These are phyloP conservation scores for Angomonas desouzai DNA, from an alignment of 208 protist species.

Conservation along the genomic window DNA sequence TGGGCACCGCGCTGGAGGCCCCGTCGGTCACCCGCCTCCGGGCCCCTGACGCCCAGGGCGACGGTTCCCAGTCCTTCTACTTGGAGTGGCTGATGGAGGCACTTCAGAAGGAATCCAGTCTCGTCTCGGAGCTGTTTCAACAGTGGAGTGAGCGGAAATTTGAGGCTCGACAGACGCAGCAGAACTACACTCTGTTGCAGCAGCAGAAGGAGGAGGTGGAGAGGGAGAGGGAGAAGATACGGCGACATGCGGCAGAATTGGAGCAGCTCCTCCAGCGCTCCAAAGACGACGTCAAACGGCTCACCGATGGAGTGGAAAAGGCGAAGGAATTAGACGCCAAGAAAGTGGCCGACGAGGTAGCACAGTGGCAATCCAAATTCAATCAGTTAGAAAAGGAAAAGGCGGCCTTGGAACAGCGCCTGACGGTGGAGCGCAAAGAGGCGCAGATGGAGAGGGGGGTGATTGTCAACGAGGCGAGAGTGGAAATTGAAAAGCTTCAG, in stretches of 20 bases:
- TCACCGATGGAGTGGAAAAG: not conserved
- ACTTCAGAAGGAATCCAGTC: conserved; percentile 5
- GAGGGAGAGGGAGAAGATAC: conserved; percentile 3
- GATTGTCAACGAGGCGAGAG: conserved; percentile 24
- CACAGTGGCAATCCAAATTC: conserved; percentile 43
- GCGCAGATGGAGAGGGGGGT: conserved; percentile 22
- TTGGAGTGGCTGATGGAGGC: conserved; percentile 12
- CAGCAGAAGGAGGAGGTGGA: not conserved
- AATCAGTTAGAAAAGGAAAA: conserved; percentile 44
- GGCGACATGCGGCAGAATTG: not conserved
- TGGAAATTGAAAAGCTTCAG: conserved; percentile 37
- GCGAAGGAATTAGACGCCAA: conserved; percentile 29
- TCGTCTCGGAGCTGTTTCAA: conserved; percentile 7
- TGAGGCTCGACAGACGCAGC: not conserved
- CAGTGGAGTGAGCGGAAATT: not conserved
- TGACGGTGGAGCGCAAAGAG: conserved; percentile 16
- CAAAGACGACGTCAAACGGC: conserved; percentile 7
- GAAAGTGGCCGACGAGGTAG: conserved; percentile 56
- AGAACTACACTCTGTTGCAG: not conserved
- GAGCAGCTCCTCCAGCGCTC: conserved; percentile 4
- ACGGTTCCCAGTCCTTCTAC: not conserved
- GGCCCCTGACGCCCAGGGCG: not conserved
- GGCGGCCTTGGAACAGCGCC: conserved; percentile 18
- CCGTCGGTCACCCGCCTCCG: not conserved
- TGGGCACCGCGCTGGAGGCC: conserved; percentile 12